These are phyloP conservation scores for Alternaria triticina DNA, from an alignment of 2,329 filamentous ascomycete genomes.

Conservation along the genomic window DNA sequence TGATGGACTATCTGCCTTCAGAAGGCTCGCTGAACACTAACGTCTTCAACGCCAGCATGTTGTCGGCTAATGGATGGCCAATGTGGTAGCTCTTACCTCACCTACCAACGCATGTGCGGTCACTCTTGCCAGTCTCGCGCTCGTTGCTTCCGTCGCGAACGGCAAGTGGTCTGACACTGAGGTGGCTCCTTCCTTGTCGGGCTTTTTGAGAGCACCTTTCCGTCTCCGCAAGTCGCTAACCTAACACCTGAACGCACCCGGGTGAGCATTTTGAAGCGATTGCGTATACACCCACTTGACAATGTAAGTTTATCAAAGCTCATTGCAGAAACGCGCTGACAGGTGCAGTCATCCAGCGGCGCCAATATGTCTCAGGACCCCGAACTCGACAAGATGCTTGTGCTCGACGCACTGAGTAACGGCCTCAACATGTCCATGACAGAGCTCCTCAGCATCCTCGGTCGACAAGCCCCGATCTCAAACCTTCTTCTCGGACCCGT, in stretches of 20 bases:
- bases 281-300: not conserved
- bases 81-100: not conserved
- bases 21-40: slow-evolving; percentile 32
- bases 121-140: not conserved
- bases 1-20: slow-evolving; percentile 31
- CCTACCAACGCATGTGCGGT: no score
- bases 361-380: not conserved
- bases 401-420: slow-evolving; percentile 4
- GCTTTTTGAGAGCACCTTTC: not conserved
- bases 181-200: not conserved
- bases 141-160: not conserved
- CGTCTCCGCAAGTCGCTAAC: not conserved
- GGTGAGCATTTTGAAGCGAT: no score
- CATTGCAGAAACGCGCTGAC: not conserved
- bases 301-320: not conserved
- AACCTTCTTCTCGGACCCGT: slow-evolving; percentile 2
- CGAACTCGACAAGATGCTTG: not conserved
- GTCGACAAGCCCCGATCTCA: slow-evolving; percentile 3
- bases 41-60: slow-evolving; percentile 29
- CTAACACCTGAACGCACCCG: not conserved
- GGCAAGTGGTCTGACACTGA: not conserved
- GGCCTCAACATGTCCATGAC: slow-evolving; percentile 6
- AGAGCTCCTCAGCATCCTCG: slow-evolving; percentile 4
- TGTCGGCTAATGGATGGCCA: not conserved
- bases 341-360: not conserved